Evolutionary conservation across 139 green algal species (phyloP), one percentile per base, ranked within the genome.

Genomic region (Penium margaritaceum): DNA sequence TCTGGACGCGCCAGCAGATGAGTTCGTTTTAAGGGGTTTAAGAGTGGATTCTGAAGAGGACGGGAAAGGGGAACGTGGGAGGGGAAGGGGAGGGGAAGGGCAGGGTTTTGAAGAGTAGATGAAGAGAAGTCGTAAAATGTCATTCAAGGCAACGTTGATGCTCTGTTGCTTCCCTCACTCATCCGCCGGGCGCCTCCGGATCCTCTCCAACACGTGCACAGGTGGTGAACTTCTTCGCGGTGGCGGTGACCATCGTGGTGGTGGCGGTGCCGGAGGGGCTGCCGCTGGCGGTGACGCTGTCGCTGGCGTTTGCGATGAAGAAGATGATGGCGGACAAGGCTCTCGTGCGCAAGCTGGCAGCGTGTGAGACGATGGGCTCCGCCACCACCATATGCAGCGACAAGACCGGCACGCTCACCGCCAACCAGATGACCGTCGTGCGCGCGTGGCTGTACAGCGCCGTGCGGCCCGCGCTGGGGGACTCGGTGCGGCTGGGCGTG

Each of bases 341-440:
- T 65, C 90, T 95, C 78, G 89, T 95, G 73, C 82, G 88, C 34
- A 85, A 90, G 51, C 81, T 92, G 21, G 86, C 87, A 24, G 89
- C 89, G 5, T 92, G 88, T 44, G 94, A 98, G 77, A 98, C 94
- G 34, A 98, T 98, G 94, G 94, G 93, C 39, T 91, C 90, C 30
- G 93, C 93, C 35, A 97, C 91, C 15, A 88, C 90, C 72, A 97
- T 98, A 75, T 97, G 92, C 88, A 92, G 85, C 2, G 93, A 98
- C 85, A 98, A 98, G 85, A 94, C 88, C 6, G 92, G 92, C 39
- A 97, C 92, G 32, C 83, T 97, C 39, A 98, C 94, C 2, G 87
- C 95, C 76, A 98, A 98, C 80, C 81, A 89, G 70, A 98, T 98
- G 93, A 97, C 92, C 2, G 91, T 98, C 47, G 89, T 93, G 21